Conservation (phyloP, 192 early-diverging fungal genomes). For the Cetraspora pellucida region DNA sequence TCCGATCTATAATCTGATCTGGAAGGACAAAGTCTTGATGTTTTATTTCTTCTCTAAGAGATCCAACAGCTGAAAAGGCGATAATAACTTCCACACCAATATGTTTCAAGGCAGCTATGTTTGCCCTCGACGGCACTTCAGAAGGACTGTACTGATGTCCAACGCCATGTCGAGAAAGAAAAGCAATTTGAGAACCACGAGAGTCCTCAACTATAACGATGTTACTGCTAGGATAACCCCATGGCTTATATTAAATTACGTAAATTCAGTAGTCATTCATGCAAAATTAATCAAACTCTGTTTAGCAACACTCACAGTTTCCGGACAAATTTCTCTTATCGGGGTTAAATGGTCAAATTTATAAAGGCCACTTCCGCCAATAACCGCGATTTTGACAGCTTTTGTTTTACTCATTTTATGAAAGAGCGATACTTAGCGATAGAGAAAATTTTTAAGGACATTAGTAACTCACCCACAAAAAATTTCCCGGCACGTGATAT, state of each 20-base stretch:
- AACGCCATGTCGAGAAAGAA: conserved; percentile 94
- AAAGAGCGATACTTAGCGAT: neutral
- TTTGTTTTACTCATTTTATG: neutral
- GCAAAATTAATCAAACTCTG: neutral
- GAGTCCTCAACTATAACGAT: conserved; percentile 79
- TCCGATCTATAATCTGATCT: conserved; percentile 95
- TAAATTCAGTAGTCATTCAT: neutral
- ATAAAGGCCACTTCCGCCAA: conserved; percentile 95
- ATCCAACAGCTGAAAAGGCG: conserved; percentile 97
- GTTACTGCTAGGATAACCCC: conserved; percentile 86
- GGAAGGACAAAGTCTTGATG: conserved; percentile 96
- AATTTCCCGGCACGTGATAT: too few species aligned
- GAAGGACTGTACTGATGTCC: conserved; percentile 84
- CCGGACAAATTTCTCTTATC: conserved; percentile 80
- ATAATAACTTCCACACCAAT: conserved; percentile 91
- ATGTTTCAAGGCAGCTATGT: conserved; percentile 96
- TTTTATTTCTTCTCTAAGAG: conserved; percentile 88
- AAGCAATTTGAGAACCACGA: conserved; percentile 84
- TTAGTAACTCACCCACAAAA: too few species aligned
- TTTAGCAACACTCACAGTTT: conserved; percentile 62
- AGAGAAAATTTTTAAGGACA: too few species aligned
- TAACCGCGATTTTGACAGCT: conserved; percentile 85
- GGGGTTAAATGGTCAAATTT: conserved; percentile 78
- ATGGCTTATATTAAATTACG: conserved; percentile 55
- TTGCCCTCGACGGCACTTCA: conserved; percentile 93